Evolutionary conservation across 148 eudicot genomes (phyloP).

Genomic region (Diospyros lotus): DNA sequence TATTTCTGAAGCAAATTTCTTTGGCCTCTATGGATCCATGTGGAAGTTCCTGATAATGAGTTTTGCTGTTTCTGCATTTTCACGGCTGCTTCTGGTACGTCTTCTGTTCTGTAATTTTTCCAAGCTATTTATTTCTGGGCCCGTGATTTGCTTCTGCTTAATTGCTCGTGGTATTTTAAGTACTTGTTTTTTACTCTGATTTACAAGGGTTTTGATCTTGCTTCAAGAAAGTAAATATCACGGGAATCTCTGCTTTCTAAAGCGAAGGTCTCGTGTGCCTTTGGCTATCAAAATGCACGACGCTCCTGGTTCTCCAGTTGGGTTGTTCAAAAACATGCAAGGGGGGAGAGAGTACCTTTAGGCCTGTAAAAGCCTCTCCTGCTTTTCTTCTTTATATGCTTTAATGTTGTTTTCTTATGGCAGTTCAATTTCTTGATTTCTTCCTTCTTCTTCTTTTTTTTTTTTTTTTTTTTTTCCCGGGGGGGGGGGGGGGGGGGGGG

Average conservation of each 20-base stretch:
- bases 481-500: neutral
- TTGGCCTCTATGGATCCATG: neutral
- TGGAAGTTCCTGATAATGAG: neutral
- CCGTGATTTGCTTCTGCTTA: neutral
- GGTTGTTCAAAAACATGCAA: neutral
- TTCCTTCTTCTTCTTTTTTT: neutral
- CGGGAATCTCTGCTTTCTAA: constrained; percentile 11
- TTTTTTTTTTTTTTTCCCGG: neutral
- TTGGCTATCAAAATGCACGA: neutral
- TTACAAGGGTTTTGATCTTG: neutral
- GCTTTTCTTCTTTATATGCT: too few species aligned
- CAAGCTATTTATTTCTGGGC: neutral
- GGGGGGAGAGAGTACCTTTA: neutral
- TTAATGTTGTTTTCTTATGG: too few species aligned
- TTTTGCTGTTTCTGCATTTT: constrained; percentile 4
- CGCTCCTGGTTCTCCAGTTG: neutral
- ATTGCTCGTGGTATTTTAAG: too few species aligned
- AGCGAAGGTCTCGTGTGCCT: neutral
- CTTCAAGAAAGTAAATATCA: neutral
- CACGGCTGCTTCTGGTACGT: constrained; percentile 5
- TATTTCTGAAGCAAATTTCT: neutral
- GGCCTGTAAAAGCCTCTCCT: too few species aligned
- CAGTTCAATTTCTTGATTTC: neutral
- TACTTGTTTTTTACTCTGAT: neutral
- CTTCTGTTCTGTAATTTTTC: neutral